Conservation (phyloP, 345 rosid genomes). For the Toxicodendron radicans region DNA sequence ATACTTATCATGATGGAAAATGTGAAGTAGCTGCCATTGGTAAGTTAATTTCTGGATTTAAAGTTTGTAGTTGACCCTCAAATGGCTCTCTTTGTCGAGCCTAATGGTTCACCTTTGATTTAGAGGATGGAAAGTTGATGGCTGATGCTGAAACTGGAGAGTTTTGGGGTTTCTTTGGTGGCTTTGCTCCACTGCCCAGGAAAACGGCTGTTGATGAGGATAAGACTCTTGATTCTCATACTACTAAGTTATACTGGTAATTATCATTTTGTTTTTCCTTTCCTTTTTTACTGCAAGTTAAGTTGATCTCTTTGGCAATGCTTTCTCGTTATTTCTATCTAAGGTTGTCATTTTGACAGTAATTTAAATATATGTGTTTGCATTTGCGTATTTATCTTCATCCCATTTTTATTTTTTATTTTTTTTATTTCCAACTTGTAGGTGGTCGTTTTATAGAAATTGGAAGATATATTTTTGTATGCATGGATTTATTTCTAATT, state of each 20-base stretch:
- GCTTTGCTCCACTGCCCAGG: constrained; percentile 98
- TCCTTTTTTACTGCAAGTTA: not conserved
- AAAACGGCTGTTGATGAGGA: constrained; percentile 62
- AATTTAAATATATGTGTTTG: not conserved
- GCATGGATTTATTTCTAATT: too few species aligned
- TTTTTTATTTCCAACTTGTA: too few species aligned
- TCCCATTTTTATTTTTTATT: not conserved
- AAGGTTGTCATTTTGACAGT: not conserved
- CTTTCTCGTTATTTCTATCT: not conserved
- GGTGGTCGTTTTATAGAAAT: not conserved
- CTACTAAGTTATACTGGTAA: constrained; percentile 70
- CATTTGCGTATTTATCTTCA: not conserved
- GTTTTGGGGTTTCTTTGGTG: constrained; percentile 97
- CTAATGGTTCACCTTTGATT: constrained; percentile 24
- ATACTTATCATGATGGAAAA: constrained; percentile 92
- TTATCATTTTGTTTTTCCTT: constrained; percentile 16
- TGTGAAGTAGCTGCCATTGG: constrained; percentile 95
- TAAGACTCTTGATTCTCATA: constrained; percentile 36
- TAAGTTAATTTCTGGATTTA: constrained; percentile 41
- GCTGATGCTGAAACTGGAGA: constrained; percentile 99
- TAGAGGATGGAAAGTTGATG: constrained; percentile 98
- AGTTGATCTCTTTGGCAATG: not conserved
- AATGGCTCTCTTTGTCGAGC: constrained; percentile 5
- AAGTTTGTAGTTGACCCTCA: constrained; percentile 10
- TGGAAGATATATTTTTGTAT: not conserved